Evolutionary conservation across 208 protist genomes (phyloP).

Genomic region (Acanthamoeba triangularis): DNA sequence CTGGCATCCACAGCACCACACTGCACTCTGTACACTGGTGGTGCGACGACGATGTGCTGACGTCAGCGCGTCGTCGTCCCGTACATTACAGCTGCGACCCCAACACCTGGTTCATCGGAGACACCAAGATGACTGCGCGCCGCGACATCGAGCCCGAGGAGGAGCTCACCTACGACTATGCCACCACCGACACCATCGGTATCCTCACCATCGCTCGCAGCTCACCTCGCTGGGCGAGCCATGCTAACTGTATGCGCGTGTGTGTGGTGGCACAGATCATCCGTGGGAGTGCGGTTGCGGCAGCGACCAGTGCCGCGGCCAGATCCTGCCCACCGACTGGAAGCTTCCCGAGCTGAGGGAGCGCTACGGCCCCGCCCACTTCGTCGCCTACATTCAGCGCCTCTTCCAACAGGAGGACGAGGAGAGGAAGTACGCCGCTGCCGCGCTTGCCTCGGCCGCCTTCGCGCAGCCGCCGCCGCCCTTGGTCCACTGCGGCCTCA

Average conservation of each 20-base stretch:
- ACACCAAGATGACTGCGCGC: constrained; percentile 71
- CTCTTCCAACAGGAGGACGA: constrained; percentile 9
- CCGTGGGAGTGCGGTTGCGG: constrained; percentile 74
- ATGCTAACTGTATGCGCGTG: not conserved
- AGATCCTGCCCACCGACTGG: constrained; percentile 71
- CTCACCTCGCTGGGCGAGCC: not conserved
- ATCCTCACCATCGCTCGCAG: not conserved
- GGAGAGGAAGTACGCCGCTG: not conserved
- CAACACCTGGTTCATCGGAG: constrained; percentile 76
- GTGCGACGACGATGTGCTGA: not conserved
- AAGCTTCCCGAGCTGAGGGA: constrained; percentile 69
- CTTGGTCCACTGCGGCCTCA: not conserved
- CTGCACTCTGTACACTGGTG: not conserved
- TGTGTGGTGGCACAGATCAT: constrained; percentile 6
- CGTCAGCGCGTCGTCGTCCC: not conserved
- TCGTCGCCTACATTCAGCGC: constrained; percentile 70
- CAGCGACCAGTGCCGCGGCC: constrained; percentile 44
- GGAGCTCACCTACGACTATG: constrained; percentile 78
- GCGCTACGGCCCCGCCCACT: constrained; percentile 63
- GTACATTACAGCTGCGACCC: constrained; percentile 49
- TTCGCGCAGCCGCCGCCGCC: not conserved
- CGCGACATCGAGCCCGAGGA: constrained; percentile 75
- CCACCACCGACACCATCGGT: constrained; percentile 68
- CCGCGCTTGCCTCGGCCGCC: not conserved
- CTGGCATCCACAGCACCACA: not conserved